Conservation (phyloP, 768 basidiomycete genomes). For the Phaeotremella fagi region DNA sequence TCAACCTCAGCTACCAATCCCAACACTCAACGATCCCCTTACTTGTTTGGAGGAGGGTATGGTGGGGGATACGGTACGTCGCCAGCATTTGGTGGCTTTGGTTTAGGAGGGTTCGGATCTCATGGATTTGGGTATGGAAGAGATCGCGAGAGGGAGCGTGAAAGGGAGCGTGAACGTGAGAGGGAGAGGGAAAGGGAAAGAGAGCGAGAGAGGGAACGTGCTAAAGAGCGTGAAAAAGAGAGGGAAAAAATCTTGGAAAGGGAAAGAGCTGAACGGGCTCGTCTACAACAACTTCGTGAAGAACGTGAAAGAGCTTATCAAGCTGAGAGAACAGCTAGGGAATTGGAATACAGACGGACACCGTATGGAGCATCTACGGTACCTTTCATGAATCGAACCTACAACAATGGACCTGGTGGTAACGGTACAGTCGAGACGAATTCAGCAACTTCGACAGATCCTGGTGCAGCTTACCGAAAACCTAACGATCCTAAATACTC, state of each 20-base stretch:
- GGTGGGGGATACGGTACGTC: neutral
- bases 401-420: too few species aligned
- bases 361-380: too few species aligned
- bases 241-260: constrained; percentile 8
- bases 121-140: constrained; percentile 5
- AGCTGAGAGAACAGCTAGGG: neutral
- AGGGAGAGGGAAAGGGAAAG: constrained; percentile 11
- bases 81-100: constrained; percentile 10
- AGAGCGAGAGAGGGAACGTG: constrained; percentile 11
- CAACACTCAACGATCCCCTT: neutral
- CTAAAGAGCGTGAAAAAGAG: neutral
- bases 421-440: neutral
- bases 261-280: constrained; percentile 2
- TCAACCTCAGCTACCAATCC: neutral
- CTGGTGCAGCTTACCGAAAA: neutral
- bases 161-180: constrained; percentile 9
- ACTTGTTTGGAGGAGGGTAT: neutral
- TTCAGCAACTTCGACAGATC: neutral
- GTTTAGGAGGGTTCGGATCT: constrained; percentile 11
- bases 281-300: neutral
- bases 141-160: constrained; percentile 3
- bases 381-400: too few species aligned
- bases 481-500: constrained; percentile 6
- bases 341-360: neutral
- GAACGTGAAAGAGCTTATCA: neutral